Evolutionary conservation across 2,329 filamentous ascomycete species (phyloP), one percentile per base, ranked within the genome.

Genomic region (Parascedosporium putredinis): DNA sequence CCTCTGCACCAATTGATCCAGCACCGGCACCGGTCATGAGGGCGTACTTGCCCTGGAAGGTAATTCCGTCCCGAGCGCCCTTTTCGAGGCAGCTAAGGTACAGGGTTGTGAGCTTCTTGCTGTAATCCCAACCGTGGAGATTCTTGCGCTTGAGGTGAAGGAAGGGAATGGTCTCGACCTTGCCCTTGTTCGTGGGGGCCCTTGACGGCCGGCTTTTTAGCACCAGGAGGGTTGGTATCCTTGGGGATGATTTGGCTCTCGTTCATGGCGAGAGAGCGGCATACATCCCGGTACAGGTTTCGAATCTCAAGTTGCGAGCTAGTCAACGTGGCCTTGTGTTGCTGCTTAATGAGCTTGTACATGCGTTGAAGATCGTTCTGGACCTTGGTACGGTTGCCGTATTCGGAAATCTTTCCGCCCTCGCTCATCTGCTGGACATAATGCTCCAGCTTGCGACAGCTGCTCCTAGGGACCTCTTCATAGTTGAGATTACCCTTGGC

Each of bases 391-490:
- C 93, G 84, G 72, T 95, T 97, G 63, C 91, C 93, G 65, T 98
- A 98, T 67, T 98, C 93, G 25, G 91, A 95, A 59, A 98, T 94
- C 70, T 96, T 97, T 62, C 93, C 93, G 55, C 93, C 93, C 58
- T 96, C 90, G 8, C 91, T 91, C 93, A 98, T 97, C 66, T 97
- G 89, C 63, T 88, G 88, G 46, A 98, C 93, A 61, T 98, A 98
- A 67, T 97, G 91, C 71, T 98, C 93, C 42, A 98, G 79, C 72
- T 98, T 98, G 59, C 93, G 85, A 65, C 91, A 93, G 64, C 88
- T 95, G 29, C 86, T 75, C 50, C 93, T 81, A 50, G 90, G 86
- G 6, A 85, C 78, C 67, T 98, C 93, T 62, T 90, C 78, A 64
- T 95, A 98, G 61, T 87, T 86, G 64, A 98, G 81, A 69, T 94